Evolutionary conservation across 345 rosid genomes (phyloP), one percentile per base, ranked within the genome.

Genomic region (Kernera saxatilis): DNA sequence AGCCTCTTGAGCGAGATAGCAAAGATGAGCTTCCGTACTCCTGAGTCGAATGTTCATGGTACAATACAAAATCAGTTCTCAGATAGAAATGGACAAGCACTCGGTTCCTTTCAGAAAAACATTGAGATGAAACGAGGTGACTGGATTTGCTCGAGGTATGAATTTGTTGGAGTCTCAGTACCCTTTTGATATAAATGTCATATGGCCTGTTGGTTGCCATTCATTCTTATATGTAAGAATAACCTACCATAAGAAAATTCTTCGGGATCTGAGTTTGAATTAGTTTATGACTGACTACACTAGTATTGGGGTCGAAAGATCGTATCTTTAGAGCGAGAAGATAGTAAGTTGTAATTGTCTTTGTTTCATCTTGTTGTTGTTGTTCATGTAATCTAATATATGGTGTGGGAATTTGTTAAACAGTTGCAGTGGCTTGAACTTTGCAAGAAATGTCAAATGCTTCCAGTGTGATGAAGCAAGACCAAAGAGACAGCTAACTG

Each of bases 361-460:
- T 40, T 40, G 49, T 60, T 66, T 72, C 35, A 54, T 72, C 10
- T 19, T 59, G 4, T 9, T 58, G 59, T 9, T 58, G 59, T 26
- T 49, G 67, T 67, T 50, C 39, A 39, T 64, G 36, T 18, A 37
- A 37, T 19, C 33, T 35, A 10, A 48, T 52, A 14, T 50, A 68
- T 68, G 46, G 45, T 46, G 36, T 36, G 46, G 44, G 29, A 55
- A 27, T 58, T 59, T 77, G 40, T 68, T 75, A 75, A 70, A 81
- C 96, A 94, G 98, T 80, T 94, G 98, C 77, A 87, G 63, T 75
- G 91, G 91, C 77, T 70, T 91, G 98, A 94, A 94, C 83, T 94
- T 94, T 75, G 89, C 95, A 2, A 89, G 92, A 72, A 94, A 94
- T 80, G 30, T 73, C 68, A 92, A 86, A 81, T 94, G 99, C 78